These are phyloP conservation scores for Mycena chlorophos DNA, from an alignment of 768 basidiomycete genomes.

Conservation along the genomic window DNA sequence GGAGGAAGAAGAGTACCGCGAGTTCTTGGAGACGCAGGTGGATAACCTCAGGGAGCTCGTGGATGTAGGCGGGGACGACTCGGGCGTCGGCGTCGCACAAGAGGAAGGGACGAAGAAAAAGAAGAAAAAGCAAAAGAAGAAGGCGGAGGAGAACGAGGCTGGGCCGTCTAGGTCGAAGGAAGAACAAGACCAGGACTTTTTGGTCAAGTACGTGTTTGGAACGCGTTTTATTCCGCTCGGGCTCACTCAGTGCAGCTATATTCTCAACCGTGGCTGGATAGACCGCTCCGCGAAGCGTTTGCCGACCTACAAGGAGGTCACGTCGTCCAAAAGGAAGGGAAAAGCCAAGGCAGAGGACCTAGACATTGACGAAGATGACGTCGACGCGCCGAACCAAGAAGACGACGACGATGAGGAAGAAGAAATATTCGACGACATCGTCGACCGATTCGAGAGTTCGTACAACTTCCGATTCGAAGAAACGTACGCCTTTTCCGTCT, in stretches of 20 bases:
- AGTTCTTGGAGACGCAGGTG: conserved; percentile 79
- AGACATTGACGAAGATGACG: conserved; percentile 20
- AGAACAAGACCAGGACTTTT: conserved; percentile 80
- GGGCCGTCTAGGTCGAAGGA: conserved; percentile 45
- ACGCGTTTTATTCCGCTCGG: conserved; percentile 1
- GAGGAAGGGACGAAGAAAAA: conserved; percentile 28
- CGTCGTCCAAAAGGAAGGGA: conserved; percentile 39
- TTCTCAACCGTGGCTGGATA: conserved; percentile 96
- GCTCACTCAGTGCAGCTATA: conserved; percentile 61
- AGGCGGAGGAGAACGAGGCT: conserved; percentile 41
- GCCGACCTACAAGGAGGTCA: conserved; percentile 85
- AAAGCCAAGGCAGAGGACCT: conserved; percentile 35
- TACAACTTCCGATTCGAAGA: conserved; percentile 99
- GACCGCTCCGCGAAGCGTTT: conserved; percentile 72
- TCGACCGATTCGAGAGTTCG: conserved; percentile 89
- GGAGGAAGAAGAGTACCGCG: conserved; percentile 85
- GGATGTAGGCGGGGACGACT: conserved; percentile 41
- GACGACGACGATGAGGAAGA: conserved; percentile 51
- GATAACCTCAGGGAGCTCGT: conserved; percentile 74
- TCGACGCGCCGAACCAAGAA: conserved; percentile 25
- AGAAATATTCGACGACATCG: conserved; percentile 85
- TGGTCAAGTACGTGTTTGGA: conserved; percentile 70
- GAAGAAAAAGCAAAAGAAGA: conserved; percentile 30
- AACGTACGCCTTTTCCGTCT: conserved; percentile 54
- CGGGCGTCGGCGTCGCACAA: conserved; percentile 17